phyloP scores from a whole-genome alignment of 148 eudicot genomes.

The Chenopodium quinoa region DNA sequence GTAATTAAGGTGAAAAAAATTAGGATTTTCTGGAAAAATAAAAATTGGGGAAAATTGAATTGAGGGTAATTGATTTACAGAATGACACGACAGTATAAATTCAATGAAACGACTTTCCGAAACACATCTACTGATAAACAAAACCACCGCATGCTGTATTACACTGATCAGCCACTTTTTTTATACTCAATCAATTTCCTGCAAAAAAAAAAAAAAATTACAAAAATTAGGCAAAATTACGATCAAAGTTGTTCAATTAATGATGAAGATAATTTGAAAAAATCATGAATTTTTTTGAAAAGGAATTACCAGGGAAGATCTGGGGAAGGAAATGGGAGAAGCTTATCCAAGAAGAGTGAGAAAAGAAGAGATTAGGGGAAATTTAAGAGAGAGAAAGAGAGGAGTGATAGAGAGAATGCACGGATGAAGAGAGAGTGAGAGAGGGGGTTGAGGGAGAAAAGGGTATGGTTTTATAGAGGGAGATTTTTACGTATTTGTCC shows the following conservation, averaged over 20 bases:
- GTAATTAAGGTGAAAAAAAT: neutral
- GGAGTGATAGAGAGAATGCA: neutral
- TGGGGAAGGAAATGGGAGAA: neutral
- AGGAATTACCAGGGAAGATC: constrained; percentile 3
- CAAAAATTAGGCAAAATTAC: neutral
- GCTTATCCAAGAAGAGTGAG: constrained; percentile 19
- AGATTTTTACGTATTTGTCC: constrained; percentile 40
- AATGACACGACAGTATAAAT: constrained; percentile 82
- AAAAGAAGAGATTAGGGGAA: no score
- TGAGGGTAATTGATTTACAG: constrained; percentile 38
- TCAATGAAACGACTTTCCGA: constrained; percentile 67
- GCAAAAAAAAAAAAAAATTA: constrained; percentile 16
- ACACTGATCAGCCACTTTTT: constrained; percentile 30
- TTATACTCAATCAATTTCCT: constrained; percentile 22
- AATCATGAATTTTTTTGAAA: neutral
- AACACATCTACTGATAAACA: constrained; percentile 68
- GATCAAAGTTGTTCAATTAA: neutral
- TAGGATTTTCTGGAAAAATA: no score
- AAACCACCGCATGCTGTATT: constrained; percentile 80
- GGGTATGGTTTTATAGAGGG: constrained; percentile 31
- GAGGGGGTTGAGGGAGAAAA: neutral
- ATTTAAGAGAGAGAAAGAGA: constrained; percentile 1
- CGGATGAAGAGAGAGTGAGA: no score
- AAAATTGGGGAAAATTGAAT: neutral
- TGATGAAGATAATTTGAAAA: no score